phyloP scores from a whole-genome alignment of 2,329 filamentous ascomycete species.

The Aspergillus aculeatus region DNA sequence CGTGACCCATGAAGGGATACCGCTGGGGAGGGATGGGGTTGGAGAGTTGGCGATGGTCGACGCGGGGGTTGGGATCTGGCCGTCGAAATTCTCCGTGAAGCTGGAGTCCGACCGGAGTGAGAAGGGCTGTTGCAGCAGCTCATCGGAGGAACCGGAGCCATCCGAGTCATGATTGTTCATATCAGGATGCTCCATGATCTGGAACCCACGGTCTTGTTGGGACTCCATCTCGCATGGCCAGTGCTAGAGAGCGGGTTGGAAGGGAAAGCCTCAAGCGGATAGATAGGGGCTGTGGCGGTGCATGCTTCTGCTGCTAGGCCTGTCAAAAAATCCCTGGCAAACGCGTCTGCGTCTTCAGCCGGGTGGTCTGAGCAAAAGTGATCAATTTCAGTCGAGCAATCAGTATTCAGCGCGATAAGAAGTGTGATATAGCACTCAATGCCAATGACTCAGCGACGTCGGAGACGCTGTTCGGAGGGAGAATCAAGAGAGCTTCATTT shows the following conservation, averaged over 20 bases:
- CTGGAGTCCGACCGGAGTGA: slow-evolving; percentile 32
- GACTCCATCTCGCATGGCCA: slow-evolving; percentile 22
- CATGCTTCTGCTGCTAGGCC: slow-evolving; percentile 8
- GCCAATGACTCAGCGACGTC: background rate
- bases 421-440: background rate
- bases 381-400: background rate
- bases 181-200: slow-evolving; percentile 46
- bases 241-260: slow-evolving; percentile 18
- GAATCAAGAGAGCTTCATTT: background rate
- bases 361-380: background rate
- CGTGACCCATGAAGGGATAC: slow-evolving; percentile 37
- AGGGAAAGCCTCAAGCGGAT: slow-evolving; percentile 14
- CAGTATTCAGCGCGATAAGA: background rate
- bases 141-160: slow-evolving; percentile 44
- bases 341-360: background rate
- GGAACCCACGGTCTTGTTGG: slow-evolving; percentile 21
- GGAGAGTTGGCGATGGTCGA: slow-evolving; percentile 37
- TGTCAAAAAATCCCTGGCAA: background rate
- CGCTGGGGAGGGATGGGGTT: slow-evolving; percentile 26
- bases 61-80: slow-evolving; percentile 29
- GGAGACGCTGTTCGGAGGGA: background rate
- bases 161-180: slow-evolving; percentile 42
- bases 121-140: slow-evolving; percentile 38
- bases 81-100: slow-evolving; percentile 32
- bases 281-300: slow-evolving; percentile 33